Evolutionary conservation across 2,329 filamentous ascomycete species (phyloP).

Genomic region (Penicillium sp.): DNA sequence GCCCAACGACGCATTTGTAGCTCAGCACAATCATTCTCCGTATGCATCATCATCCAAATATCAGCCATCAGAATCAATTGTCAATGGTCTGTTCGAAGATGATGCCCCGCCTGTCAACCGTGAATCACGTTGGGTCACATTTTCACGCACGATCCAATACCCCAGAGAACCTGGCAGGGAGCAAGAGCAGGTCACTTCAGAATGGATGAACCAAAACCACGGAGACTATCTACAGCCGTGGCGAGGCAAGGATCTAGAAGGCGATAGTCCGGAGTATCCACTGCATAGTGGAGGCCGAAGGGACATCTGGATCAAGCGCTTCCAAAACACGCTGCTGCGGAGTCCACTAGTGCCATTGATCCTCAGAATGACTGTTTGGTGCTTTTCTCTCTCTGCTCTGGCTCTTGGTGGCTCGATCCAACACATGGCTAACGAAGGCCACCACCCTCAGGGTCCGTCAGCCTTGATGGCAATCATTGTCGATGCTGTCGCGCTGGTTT

Average conservation of each 20-base stretch:
- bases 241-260: constrained; percentile 51
- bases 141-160: constrained; percentile 46
- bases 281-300: constrained; percentile 54
- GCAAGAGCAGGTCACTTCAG: constrained; percentile 45
- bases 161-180: constrained; percentile 38
- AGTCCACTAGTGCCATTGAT: constrained; percentile 83
- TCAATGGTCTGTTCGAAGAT: constrained; percentile 10
- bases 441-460: constrained; percentile 66
- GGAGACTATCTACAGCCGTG: constrained; percentile 53
- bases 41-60: constrained; percentile 32
- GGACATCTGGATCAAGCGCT: constrained; percentile 58
- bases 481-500: constrained; percentile 84
- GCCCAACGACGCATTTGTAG: constrained; percentile 44
- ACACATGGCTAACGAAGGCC: constrained; percentile 54
- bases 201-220: constrained; percentile 49
- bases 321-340: constrained; percentile 70
- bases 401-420: constrained; percentile 77
- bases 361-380: constrained; percentile 79
- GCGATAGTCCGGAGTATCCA: constrained; percentile 54
- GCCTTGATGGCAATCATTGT: constrained; percentile 87
- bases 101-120: constrained; percentile 20
- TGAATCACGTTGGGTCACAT: constrained; percentile 51
- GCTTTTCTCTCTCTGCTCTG: constrained; percentile 79
- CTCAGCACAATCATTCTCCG: constrained; percentile 49
- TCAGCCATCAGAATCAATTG: constrained; percentile 13